Base-by-base conservation (phyloP, 768 basidiomycete species). In the Wakefieldia striispora region DNA sequence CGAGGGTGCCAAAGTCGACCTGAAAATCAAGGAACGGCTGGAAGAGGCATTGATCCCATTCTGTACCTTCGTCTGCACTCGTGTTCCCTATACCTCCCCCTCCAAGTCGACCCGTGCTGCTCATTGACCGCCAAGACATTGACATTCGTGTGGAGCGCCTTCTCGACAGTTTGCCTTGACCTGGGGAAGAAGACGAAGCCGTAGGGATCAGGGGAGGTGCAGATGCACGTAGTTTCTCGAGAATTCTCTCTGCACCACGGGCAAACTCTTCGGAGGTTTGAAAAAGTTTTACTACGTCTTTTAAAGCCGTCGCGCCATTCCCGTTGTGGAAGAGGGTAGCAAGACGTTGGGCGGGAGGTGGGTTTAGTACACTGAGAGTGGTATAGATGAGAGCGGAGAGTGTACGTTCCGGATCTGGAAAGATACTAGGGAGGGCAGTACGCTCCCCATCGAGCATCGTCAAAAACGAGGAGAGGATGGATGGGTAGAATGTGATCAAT, bases 21-120 rank as follows among this genome's bases (percentile, higher is more conserved):
- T 98, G 95, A 53, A 87, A 86, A 59, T 95, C 90, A 21, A 95
- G 76, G 72, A 97, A 98, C 2, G 95, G 92, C 63, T 95, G 93
- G 64, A 94, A 97, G 14, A 99, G 73, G 43, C 88, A 85, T 47
- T 85, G 86, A 60, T 97, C 93, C 97, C 97, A 98, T 50, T 86
- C 84, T 56, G 42, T 50, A 13, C 55, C 64, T 36, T 66, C 57
- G n/a, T 57, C 65, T 41, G 44, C 36, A 38, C 54, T 43, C 10
- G 59, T 42, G 24, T 35, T 49, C 10, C 55, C 54, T 35, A 52
- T 40, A 12, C 49, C 35, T 50, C 41, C 50, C 8, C 44, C 54
- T 43, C 58, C 48, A 35, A 55, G 51, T 35, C 57, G 56, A 14
- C 62, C 62, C 13, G 57, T 26, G 40, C 49, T 54, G 24, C 51